Conservation (phyloP, 1,284 basidiomycete species). For the Trichosporon inkin region DNA sequence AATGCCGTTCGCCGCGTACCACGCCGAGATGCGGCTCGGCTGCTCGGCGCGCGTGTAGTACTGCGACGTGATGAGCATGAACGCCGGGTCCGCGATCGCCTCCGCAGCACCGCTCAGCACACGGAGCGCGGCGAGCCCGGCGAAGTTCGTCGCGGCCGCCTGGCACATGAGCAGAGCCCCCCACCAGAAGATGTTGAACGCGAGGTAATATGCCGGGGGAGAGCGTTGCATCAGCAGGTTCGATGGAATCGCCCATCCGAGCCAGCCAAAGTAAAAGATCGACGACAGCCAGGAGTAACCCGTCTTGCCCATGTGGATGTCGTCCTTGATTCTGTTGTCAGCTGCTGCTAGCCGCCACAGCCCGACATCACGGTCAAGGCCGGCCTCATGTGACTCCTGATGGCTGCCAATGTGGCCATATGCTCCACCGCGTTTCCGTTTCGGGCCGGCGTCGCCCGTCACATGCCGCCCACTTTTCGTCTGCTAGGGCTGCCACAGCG, state of each 20-base stretch:
- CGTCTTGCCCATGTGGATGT: constrained; percentile 38
- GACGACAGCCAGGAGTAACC: constrained; percentile 48
- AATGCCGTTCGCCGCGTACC: constrained; percentile 49
- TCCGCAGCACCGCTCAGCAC: constrained; percentile 52
- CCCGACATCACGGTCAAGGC: constrained; percentile 2
- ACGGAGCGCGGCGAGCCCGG: constrained; percentile 51
- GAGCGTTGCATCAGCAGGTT: constrained; percentile 54
- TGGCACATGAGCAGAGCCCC: constrained; percentile 50
- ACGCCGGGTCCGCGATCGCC: constrained; percentile 50
- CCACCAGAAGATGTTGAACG: constrained; percentile 54
- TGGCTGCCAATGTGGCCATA: too few species aligned
- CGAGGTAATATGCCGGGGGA: constrained; percentile 53
- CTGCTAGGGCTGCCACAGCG: background rate
- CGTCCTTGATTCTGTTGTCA: constrained; percentile 36
- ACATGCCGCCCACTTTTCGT: background rate
- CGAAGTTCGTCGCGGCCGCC: constrained; percentile 52
- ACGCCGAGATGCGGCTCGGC: constrained; percentile 42
- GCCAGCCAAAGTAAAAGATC: constrained; percentile 55
- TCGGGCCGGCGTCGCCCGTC: background rate
- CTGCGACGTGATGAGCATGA: constrained; percentile 44
- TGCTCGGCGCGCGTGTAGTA: constrained; percentile 49
- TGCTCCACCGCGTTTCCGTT: background rate
- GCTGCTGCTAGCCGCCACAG: background rate
- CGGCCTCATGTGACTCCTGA: background rate
- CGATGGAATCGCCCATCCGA: constrained; percentile 54